Evolutionary conservation across 768 basidiomycete species (phyloP).

Genomic region (Baorangia bicolor): DNA sequence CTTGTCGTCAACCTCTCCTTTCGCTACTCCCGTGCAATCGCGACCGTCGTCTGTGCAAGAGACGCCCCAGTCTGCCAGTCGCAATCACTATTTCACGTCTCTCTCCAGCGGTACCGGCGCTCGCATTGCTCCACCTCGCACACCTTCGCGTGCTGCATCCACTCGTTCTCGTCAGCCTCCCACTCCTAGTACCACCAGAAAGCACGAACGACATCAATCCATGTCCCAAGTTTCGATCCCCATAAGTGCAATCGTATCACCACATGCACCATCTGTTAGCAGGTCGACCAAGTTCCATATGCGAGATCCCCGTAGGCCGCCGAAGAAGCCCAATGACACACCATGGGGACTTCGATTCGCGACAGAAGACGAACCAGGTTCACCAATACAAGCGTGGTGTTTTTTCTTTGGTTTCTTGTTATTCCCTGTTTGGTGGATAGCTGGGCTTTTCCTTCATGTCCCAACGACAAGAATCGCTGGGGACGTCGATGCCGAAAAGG

Average conservation of each 20-base stretch:
- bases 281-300: slow-evolving; percentile 67
- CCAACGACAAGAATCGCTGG: slow-evolving; percentile 65
- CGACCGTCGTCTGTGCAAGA: slow-evolving; percentile 32
- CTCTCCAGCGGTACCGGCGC: slow-evolving; percentile 37
- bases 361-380: slow-evolving; percentile 49
- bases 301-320: slow-evolving; percentile 74
- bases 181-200: slow-evolving; percentile 27
- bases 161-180: slow-evolving; percentile 32
- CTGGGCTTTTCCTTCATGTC: slow-evolving; percentile 47
- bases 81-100: slow-evolving; percentile 26
- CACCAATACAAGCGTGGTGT: slow-evolving; percentile 69
- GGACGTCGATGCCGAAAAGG: slow-evolving; percentile 58
- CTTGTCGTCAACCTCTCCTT: slow-evolving; percentile 43
- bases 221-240: slow-evolving; percentile 76
- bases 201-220: slow-evolving; percentile 45
- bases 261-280: slow-evolving; percentile 71
- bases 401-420: slow-evolving; percentile 72
- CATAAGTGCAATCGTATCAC: slow-evolving; percentile 73
- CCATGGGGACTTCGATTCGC: slow-evolving; percentile 60
- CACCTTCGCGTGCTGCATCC: slow-evolving; percentile 39
- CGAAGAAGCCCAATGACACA: slow-evolving; percentile 51
- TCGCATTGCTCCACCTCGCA: slow-evolving; percentile 27
- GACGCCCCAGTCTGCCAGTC: slow-evolving; percentile 18
- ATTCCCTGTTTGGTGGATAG: slow-evolving; percentile 67
- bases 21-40: slow-evolving; percentile 32